Evolutionary conservation across 257 asterid species (phyloP), one percentile per base, ranked within the genome.

Genomic region (Fraxinus cuspidata): DNA sequence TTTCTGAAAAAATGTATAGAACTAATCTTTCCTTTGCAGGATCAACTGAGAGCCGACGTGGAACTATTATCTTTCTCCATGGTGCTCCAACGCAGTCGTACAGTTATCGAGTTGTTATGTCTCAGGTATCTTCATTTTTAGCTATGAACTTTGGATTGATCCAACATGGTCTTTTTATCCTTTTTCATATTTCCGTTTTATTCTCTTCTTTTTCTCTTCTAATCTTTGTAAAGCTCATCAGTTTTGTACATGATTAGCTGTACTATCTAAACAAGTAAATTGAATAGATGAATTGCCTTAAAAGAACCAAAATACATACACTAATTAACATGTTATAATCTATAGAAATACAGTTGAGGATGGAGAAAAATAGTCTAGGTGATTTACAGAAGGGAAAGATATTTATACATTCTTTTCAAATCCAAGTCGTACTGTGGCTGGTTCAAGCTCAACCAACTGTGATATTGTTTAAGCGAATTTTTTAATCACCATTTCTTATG

Each of bases 11-110:
- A 69, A 53, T 60, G 69, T 63, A 49, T 68, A 37, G 34, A 72
- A 44, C 58, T 78, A 23, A 35, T 85, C 72, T 73, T 79, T 29
- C 32, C 40, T 74, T 79, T 81, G 83, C 85, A 95, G 99, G 99
- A 76, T 90, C 97, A 6, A 78, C 88, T n/a, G 83, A 82, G 58
- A 89, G 93, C 85, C 85, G 93, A 78, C 91, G 94, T 60, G 97
- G 97, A 74, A 93, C 98, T 32, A 78, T 95, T 79, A 84, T 95
- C 42, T 95, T 88, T 86, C 97, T 95, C 86, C 98, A 95, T 79
- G 99, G 99, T 53, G 98, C 99, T 83, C 99, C 99, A 78, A 87
- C 99, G 29, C 99, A 95, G 79, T 95, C 97, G 31, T 95, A 84
- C 85, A 93, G 99, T 85, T 95, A 95, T 81, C 91, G 99, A 60